Percentiles rank a stretch among this genome's conserved stretches.
Evolutionary conservation across 2,329 filamentous ascomycete species (phyloP).

Genomic region (Zasmidium citrigriseum): DNA sequence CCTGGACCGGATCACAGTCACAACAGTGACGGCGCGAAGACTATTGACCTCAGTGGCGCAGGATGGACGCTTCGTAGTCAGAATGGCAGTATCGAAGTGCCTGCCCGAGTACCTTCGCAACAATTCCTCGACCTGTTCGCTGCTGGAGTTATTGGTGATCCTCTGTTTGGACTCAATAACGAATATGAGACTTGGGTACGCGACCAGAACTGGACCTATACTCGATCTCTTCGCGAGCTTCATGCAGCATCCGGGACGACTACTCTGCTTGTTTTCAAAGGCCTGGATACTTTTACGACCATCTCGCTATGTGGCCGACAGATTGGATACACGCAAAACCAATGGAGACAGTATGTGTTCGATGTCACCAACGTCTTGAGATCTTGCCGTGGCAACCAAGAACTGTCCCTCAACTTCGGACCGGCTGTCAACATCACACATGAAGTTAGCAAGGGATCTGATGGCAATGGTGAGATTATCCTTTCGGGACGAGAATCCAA

Average conservation of each 20-base stretch:
- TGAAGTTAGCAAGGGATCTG: constrained; percentile 50
- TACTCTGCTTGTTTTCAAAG: constrained; percentile 61
- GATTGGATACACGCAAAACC: constrained; percentile 59
- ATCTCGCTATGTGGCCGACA: constrained; percentile 55
- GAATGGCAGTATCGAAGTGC: constrained; percentile 1
- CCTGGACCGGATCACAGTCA: not conserved
- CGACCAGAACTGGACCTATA: constrained; percentile 7
- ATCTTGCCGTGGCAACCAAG: constrained; percentile 37
- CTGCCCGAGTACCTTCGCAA: constrained; percentile 1
- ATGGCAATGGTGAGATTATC: constrained; percentile 60
- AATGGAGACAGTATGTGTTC: constrained; percentile 62
- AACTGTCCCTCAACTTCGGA: constrained; percentile 55
- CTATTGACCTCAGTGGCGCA: not conserved
- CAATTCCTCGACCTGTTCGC: constrained; percentile 2
- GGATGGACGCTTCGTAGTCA: not conserved
- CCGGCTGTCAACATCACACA: constrained; percentile 56
- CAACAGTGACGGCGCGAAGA: not conserved
- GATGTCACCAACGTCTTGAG: constrained; percentile 52
- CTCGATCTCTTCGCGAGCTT: not conserved
- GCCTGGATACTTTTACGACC: constrained; percentile 60
- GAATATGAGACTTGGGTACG: not conserved
- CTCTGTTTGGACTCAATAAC: constrained; percentile 4
- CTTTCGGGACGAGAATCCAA: no score
- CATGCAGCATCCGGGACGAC: not conserved
- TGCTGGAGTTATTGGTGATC: not conserved